These are phyloP conservation scores for Lentinus brumalis DNA, from an alignment of 768 basidiomycete species.

Conservation along the genomic window DNA sequence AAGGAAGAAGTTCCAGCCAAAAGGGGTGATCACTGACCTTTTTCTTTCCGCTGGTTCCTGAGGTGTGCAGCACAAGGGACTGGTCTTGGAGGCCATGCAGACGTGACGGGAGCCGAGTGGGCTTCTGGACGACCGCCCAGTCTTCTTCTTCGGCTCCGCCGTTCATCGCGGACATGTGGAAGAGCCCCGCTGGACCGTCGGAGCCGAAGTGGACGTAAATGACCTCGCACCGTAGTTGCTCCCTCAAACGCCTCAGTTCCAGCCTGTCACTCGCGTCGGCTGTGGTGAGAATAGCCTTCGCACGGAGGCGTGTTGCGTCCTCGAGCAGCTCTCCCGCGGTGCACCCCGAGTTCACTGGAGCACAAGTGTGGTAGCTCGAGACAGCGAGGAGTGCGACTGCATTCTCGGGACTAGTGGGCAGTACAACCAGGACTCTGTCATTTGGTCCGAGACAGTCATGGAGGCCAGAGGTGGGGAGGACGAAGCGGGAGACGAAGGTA, in stretches of 20 bases:
- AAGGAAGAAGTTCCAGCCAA: not conserved
- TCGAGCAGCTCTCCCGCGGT: conserved; percentile 46
- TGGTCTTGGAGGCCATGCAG: conserved; percentile 46
- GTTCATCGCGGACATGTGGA: conserved; percentile 39
- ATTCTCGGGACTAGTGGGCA: conserved; percentile 49
- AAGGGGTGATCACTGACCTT: conserved; percentile 21
- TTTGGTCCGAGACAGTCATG: conserved; percentile 39
- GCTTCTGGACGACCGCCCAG: conserved; percentile 14
- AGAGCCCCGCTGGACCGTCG: conserved; percentile 42
- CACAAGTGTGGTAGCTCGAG: conserved; percentile 46
- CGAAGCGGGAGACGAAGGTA: conserved; percentile 42
- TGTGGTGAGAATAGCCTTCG: conserved; percentile 45
- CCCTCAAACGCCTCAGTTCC: conserved; percentile 34
- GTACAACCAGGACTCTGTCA: conserved; percentile 47
- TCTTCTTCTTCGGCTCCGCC: conserved; percentile 15
- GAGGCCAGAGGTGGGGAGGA: conserved; percentile 37
- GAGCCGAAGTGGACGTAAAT: conserved; percentile 37
- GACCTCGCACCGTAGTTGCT: conserved; percentile 42
- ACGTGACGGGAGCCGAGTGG: conserved; percentile 27
- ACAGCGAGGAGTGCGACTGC: conserved; percentile 48
- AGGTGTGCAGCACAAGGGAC: conserved; percentile 59
- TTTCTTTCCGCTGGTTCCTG: conserved; percentile 61
- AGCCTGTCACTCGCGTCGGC: conserved; percentile 42
- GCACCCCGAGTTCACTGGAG: conserved; percentile 49
- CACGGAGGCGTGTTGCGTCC: conserved; percentile 42